Percentiles rank a stretch among this genome's conserved stretches.
phyloP scores from a whole-genome alignment of 768 basidiomycete species.

The Leccinum arenicola region DNA sequence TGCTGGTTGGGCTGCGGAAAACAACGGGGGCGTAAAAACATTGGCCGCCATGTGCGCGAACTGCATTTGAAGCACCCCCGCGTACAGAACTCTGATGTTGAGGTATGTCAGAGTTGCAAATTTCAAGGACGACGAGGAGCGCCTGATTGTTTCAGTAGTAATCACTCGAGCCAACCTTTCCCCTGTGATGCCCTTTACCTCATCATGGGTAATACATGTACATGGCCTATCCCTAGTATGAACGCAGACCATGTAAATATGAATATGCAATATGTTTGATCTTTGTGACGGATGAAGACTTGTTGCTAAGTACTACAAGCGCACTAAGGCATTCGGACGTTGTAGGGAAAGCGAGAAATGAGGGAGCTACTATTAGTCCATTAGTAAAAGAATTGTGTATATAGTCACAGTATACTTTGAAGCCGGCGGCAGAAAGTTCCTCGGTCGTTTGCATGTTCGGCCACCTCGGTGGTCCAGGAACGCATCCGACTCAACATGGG shows the following conservation, averaged over 20 bases:
- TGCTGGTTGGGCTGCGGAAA: neutral
- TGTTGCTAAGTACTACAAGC: too few relatives aligned
- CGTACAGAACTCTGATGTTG: neutral
- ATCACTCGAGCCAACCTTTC: neutral
- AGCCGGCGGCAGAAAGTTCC: too few relatives aligned
- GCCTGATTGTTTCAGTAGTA: neutral
- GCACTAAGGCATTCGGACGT: too few relatives aligned
- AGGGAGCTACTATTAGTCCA: too few relatives aligned
- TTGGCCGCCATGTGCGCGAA: conserved; percentile 1
- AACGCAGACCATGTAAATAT: neutral
- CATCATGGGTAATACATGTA: neutral
- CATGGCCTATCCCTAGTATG: neutral
- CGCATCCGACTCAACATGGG: too few relatives aligned
- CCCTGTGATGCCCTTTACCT: neutral
- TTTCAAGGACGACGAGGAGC: neutral
- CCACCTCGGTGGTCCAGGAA: too few relatives aligned
- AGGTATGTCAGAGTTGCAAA: neutral
- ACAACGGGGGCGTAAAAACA: neutral
- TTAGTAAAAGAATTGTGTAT: too few relatives aligned
- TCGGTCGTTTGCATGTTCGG: too few relatives aligned
- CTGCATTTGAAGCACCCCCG: conserved; percentile 2
- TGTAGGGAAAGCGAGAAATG: too few relatives aligned
- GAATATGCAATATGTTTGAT: neutral
- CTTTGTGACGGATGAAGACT: too few relatives aligned
- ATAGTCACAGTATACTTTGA: too few relatives aligned